A percentile compares a stretch with the other conserved stretches of the same genome.
These are phyloP conservation scores for Kodamaea arcana DNA, from an alignment of 1,139 yeast genomes.

Conservation along the genomic window DNA sequence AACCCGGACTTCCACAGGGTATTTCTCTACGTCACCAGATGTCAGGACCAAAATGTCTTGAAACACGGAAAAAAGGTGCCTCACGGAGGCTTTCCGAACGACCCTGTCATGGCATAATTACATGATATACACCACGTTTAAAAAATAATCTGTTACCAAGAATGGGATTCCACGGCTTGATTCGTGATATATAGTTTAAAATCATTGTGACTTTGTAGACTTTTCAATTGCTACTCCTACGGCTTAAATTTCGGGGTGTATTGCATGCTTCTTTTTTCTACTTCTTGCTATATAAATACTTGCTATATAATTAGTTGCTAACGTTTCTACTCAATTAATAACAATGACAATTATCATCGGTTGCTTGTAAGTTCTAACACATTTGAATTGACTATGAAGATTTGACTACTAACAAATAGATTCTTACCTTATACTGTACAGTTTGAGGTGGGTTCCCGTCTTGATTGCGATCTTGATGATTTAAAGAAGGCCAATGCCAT, in stretches of 20 bases:
- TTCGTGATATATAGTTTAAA: too few relatives aligned
- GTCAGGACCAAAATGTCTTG: too few relatives aligned
- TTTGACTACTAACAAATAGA: conserved; percentile 22
- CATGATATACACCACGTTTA: too few relatives aligned
- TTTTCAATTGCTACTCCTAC: too few relatives aligned
- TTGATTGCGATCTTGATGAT: conserved; percentile 5
- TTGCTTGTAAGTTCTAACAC: conserved; percentile 48
- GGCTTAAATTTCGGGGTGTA: not conserved
- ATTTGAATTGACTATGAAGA: conserved; percentile 1
- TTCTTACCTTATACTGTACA: conserved; percentile 72
- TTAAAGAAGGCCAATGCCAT: conserved; percentile 8
- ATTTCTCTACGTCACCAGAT: too few relatives aligned
- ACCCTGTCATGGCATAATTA: too few relatives aligned
- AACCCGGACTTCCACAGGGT: too few relatives aligned
- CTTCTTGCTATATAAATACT: not conserved
- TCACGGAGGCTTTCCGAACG: too few relatives aligned
- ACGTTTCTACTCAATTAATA: not conserved
- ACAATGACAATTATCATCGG: conserved; percentile 58
- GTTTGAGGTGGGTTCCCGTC: conserved; percentile 45
- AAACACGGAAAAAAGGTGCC: too few relatives aligned
- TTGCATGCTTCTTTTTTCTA: not conserved
- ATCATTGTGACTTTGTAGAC: too few relatives aligned
- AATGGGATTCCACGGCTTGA: too few relatives aligned
- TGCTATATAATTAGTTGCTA: not conserved
- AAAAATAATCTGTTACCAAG: too few relatives aligned